Conservation (phyloP, 257 asterid species). For the Rehmannia glutinosa region DNA sequence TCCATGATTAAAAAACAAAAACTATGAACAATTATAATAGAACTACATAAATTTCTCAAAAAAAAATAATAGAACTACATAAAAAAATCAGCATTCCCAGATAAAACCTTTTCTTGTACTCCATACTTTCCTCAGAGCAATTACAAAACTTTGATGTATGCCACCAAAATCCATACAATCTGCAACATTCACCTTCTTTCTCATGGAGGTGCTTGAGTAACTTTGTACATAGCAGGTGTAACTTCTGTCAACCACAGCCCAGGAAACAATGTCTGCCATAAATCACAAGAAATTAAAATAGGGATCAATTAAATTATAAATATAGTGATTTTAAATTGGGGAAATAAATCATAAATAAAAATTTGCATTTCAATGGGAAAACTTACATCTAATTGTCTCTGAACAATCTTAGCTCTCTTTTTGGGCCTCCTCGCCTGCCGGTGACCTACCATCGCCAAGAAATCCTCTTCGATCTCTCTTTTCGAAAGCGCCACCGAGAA, state of each 20-base stretch:
- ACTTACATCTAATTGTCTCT: constrained; percentile 58
- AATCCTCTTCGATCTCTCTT: constrained; percentile 64
- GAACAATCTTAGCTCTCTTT: constrained; percentile 47
- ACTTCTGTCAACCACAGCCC: constrained; percentile 35
- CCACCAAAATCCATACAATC: constrained; percentile 1
- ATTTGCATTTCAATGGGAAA: background rate
- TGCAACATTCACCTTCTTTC: constrained; percentile 2
- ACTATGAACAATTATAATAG: constrained; percentile 19
- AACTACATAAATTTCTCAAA: no score
- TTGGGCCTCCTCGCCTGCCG: constrained; percentile 69
- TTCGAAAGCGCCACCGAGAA: constrained; percentile 49
- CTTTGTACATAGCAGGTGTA: constrained; percentile 32
- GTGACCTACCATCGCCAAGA: constrained; percentile 44
- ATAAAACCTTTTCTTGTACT: no score
- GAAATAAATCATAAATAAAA: background rate
- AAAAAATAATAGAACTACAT: background rate
- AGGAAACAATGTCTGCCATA: constrained; percentile 31
- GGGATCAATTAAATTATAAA: no score
- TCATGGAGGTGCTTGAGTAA: constrained; percentile 26
- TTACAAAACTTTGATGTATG: background rate
- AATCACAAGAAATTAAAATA: no score
- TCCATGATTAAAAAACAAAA: constrained; percentile 13
- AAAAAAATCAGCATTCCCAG: constrained; percentile 15
- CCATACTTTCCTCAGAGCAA: no score
- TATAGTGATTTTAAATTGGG: background rate